Base-by-base conservation (phyloP, 2,329 filamentous ascomycete species). In the Botrytis fabae region DNA sequence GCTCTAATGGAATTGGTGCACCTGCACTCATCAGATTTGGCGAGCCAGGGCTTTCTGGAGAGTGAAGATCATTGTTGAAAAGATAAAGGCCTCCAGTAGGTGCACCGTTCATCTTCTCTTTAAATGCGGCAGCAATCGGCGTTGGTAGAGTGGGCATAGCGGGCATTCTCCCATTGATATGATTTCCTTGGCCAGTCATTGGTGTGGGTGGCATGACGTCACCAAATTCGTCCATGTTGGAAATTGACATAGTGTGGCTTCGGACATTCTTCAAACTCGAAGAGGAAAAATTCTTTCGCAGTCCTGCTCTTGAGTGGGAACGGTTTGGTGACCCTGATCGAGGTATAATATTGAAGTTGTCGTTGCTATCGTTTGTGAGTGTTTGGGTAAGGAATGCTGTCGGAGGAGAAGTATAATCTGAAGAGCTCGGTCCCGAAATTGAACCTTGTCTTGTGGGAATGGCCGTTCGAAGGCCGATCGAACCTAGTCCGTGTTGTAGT, bases 61-160 rank as follows among this genome's bases (percentile, higher is more conserved):
- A 90, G 80, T 95, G 92, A 61, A 97, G 92, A 75, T 93, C 89
- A 77, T 88, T 93, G 75, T 97, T 94, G 78, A 98, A 97, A 1
- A 98, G 85, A 79, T 94, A 91, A 73, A 95, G 85, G 9, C 92
- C 93, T 38, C 91, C 91, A 8, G 88, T 85, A 57, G 86, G 87
- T 25, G 87, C 85, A 16, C 87, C 87, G 73, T 87, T 84, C 73
- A 86, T 81, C 64, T 86, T 85, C 20, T 90, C 88, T 40, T 85
- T 85, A 77, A 93, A 92, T 2, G 89, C 86, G 16, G 89, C 84
- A 0, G 87, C 86, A 54, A 90, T 86, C 20, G 92, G 91, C 2
- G 92, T 93, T 16, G 93, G 91, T 38, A 93, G 80, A 1, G 89
- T 84, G 12, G 92, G 89, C 66, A 93, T 81, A 70, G 87, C 83